Evolutionary conservation across 176 grass and related monocot genomes (phyloP).

Genomic region (Elaeis guineensis): DNA sequence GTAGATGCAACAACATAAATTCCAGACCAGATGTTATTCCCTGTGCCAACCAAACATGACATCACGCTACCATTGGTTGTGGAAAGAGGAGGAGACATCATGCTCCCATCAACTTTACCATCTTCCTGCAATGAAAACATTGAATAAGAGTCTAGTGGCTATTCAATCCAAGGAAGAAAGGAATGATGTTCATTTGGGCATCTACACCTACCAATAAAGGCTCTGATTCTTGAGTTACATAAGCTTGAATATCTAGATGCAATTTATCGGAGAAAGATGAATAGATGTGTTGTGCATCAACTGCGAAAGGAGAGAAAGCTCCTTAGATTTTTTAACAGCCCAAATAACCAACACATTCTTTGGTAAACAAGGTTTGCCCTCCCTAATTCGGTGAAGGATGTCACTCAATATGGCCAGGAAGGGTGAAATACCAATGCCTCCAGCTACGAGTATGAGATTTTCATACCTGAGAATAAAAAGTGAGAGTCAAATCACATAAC

Average conservation of each 20-base stretch:
- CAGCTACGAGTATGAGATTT: constrained; percentile 95
- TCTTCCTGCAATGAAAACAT: constrained; percentile 54
- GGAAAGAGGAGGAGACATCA: constrained; percentile 43
- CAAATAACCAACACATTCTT: constrained; percentile 81
- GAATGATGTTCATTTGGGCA: neutral
- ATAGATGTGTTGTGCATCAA: constrained; percentile 50
- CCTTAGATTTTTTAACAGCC: constrained; percentile 82
- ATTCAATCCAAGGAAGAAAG: no score
- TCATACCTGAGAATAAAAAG: constrained; percentile 50
- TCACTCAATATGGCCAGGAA: constrained; percentile 89
- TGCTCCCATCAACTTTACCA: constrained; percentile 32
- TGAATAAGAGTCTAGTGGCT: constrained; percentile 1
- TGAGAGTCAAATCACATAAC: neutral
- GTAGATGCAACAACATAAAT: constrained; percentile 65
- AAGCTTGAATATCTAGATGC: constrained; percentile 71
- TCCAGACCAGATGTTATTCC: constrained; percentile 66
- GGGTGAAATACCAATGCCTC: constrained; percentile 85
- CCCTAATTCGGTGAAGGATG: constrained; percentile 63
- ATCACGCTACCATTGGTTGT: constrained; percentile 53
- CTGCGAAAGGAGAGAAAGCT: constrained; percentile 78
- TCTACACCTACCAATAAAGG: constrained; percentile 46
- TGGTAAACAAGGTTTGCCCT: constrained; percentile 56
- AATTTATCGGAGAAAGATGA: constrained; percentile 46
- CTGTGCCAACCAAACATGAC: constrained; percentile 84
- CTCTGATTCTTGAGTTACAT: constrained; percentile 69